Conservation (phyloP, 1,284 basidiomycete species). For the Cystobasidium pallidum region DNA sequence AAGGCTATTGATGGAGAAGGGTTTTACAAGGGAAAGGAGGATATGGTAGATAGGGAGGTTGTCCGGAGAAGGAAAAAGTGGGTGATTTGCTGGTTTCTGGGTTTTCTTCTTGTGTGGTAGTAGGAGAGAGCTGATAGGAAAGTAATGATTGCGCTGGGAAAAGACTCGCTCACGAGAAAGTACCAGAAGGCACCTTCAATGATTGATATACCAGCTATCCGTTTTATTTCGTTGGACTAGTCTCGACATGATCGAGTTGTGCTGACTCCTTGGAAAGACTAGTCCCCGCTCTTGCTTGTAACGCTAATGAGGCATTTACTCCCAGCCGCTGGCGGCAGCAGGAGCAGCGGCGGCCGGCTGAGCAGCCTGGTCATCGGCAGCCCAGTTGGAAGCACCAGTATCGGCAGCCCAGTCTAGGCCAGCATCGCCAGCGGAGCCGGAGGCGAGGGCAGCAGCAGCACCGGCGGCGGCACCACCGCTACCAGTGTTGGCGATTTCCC, state of each 20-base stretch:
- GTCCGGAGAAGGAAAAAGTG: neutral
- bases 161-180: neutral
- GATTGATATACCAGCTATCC: slow-evolving; percentile 18
- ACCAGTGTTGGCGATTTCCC: slow-evolving; percentile 66
- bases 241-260: neutral
- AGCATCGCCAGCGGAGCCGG: slow-evolving; percentile 61
- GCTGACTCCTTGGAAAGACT: neutral
- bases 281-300: slow-evolving; percentile 3
- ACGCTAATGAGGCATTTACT: slow-evolving; percentile 24
- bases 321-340: slow-evolving; percentile 40
- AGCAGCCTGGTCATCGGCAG: slow-evolving; percentile 35
- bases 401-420: slow-evolving; percentile 78
- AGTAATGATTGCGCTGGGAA: slow-evolving; percentile 30
- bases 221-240: slow-evolving; percentile 10
- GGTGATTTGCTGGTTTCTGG: neutral
- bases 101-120: slow-evolving; percentile 9
- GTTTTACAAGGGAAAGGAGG: slow-evolving; percentile 2
- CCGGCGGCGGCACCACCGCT: slow-evolving; percentile 67
- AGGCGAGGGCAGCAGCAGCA: slow-evolving; percentile 69
- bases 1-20: slow-evolving; percentile 21
- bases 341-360: slow-evolving; percentile 1
- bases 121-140: slow-evolving; percentile 46
- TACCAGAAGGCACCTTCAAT: neutral
- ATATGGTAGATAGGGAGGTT: neutral
- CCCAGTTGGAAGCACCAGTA: slow-evolving; percentile 41